Conservation (phyloP, 768 basidiomycete genomes). For the Collybia sordida region DNA sequence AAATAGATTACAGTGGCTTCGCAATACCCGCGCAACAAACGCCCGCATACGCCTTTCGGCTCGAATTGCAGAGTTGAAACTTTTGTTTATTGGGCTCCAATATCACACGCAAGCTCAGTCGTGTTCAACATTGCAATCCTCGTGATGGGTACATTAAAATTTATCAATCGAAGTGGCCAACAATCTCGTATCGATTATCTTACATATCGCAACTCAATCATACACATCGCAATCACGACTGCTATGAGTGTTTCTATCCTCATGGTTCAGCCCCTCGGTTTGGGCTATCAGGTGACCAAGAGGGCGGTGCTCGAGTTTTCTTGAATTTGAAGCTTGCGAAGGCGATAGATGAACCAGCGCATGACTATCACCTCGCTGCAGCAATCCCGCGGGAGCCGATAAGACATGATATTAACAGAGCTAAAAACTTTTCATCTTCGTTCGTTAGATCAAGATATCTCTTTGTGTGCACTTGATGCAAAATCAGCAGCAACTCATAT, state of each 20-base stretch:
- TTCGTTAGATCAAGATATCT: too few relatives aligned
- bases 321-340: neutral
- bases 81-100: slow-evolving; percentile 8
- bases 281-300: slow-evolving; percentile 8
- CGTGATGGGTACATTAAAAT: slow-evolving; percentile 5
- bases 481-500: too few relatives aligned
- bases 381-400: too few relatives aligned
- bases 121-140: slow-evolving; percentile 9
- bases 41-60: slow-evolving; percentile 7
- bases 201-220: slow-evolving; percentile 5
- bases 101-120: slow-evolving; percentile 7
- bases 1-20: slow-evolving; percentile 7
- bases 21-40: slow-evolving; percentile 3
- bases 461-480: too few relatives aligned
- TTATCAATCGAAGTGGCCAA: slow-evolving; percentile 1
- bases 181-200: neutral
- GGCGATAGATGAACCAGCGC: too few relatives aligned
- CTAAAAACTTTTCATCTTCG: too few relatives aligned
- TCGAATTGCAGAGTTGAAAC: slow-evolving; percentile 7
- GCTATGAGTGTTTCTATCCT: slow-evolving; percentile 4
- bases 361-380: too few relatives aligned
- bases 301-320: slow-evolving; percentile 6
- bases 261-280: slow-evolving; percentile 2
- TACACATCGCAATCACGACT: slow-evolving; percentile 6
- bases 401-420: too few relatives aligned